Percentiles rank a stretch among this genome's conserved stretches.
phyloP scores from a whole-genome alignment of 352 stramenopile species.

The Phytopythium oedochilum region DNA sequence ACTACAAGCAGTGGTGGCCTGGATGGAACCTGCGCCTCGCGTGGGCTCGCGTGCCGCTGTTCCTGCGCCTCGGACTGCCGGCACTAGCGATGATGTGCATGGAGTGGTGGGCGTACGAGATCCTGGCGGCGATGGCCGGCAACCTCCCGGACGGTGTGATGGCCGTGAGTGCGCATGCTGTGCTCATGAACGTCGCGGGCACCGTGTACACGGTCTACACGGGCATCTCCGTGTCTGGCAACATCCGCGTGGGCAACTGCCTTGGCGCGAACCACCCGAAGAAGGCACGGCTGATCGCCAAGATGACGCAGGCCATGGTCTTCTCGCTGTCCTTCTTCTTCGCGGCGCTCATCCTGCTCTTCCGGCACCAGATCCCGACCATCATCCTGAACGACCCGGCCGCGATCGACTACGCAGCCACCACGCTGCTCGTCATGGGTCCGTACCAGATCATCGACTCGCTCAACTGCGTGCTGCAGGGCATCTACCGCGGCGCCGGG shows the following conservation, averaged over 20 bases:
- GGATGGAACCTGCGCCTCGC: conserved; percentile 60
- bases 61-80: conserved; percentile 63
- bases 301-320: conserved; percentile 66
- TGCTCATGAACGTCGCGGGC: conserved; percentile 55
- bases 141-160: conserved; percentile 56
- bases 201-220: conserved; percentile 79
- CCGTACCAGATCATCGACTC: conserved; percentile 76
- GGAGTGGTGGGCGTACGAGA: conserved; percentile 80
- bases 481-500: conserved; percentile 72
- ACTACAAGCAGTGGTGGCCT: conserved; percentile 49
- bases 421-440: conserved; percentile 59
- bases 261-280: conserved; percentile 74
- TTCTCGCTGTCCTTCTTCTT: conserved; percentile 47
- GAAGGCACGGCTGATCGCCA: conserved; percentile 72
- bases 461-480: conserved; percentile 67
- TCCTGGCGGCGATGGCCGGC: conserved; percentile 64
- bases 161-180: conserved; percentile 68
- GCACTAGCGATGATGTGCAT: conserved; percentile 74
- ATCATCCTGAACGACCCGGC: conserved; percentile 51
- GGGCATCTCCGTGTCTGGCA: conserved; percentile 69
- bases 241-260: conserved; percentile 79
- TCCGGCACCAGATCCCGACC: conserved; percentile 41
- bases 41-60: conserved; percentile 45
- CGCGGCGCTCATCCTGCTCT: conserved; percentile 25
- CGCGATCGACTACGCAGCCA: conserved; percentile 34